Evolutionary conservation across 345 rosid genomes (phyloP).

Genomic region (Lenwebbia sp.): DNA sequence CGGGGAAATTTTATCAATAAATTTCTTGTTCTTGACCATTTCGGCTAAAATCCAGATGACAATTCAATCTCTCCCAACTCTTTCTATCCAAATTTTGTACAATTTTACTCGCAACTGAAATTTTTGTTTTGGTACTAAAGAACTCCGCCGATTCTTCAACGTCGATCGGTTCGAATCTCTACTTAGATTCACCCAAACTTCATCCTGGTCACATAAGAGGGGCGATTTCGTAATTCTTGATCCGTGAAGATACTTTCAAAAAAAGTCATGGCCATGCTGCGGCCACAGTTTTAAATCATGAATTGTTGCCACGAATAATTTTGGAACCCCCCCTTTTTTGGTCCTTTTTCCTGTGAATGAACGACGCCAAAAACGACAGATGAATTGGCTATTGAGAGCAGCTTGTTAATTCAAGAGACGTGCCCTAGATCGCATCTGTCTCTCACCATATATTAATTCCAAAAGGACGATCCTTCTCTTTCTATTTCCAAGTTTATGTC

Average conservation of each 20-base stretch:
- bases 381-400: background rate
- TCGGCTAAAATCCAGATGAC: background rate
- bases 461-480: background rate
- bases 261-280: background rate
- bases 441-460: background rate
- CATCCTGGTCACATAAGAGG: too few relatives aligned
- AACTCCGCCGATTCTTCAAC: too few relatives aligned
- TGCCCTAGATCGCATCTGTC: background rate
- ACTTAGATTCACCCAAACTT: too few relatives aligned
- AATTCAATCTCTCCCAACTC: background rate
- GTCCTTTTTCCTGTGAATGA: background rate
- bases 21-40: background rate
- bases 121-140: background rate
- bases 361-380: background rate
- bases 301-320: background rate
- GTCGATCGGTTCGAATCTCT: too few relatives aligned
- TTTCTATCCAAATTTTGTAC: background rate
- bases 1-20: background rate
- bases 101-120: background rate
- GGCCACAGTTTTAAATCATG: background rate
- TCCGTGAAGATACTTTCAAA: too few relatives aligned
- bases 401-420: background rate
- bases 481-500: background rate
- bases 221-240: too few relatives aligned
- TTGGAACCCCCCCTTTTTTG: background rate